Evolutionary conservation across 2,329 filamentous ascomycete species (phyloP).

Genomic region (Clonostachys rhizophaga): DNA sequence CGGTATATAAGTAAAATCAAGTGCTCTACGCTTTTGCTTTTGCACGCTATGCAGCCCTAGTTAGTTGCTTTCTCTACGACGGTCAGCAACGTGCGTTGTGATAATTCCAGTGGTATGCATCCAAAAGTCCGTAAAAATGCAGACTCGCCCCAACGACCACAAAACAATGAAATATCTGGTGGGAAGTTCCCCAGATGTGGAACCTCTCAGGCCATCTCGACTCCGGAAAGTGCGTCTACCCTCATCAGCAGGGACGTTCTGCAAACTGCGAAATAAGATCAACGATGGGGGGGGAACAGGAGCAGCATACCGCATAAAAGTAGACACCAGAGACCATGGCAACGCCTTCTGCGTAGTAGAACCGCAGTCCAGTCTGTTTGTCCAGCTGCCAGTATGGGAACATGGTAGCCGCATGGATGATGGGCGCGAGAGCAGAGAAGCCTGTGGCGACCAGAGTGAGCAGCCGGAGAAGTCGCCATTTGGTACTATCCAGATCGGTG

Average conservation of each 20-base stretch:
- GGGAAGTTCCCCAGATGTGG: slow-evolving; percentile 36
- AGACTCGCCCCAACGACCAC: slow-evolving; percentile 30
- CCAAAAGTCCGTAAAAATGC: slow-evolving; percentile 27
- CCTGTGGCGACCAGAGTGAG: slow-evolving; percentile 28
- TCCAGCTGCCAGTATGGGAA: slow-evolving; percentile 29
- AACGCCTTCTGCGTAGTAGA: slow-evolving; percentile 31
- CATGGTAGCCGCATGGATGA: slow-evolving; percentile 26
- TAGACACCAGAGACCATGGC: slow-evolving; percentile 26
- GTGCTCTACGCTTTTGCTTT: too few species aligned
- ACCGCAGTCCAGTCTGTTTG: slow-evolving; percentile 31
- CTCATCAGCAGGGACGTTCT: background rate
- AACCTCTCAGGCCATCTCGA: slow-evolving; percentile 29
- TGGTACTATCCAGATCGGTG: slow-evolving; percentile 22
- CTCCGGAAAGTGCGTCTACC: slow-evolving; percentile 34
- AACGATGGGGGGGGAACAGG: too few species aligned
- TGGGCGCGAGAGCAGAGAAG: slow-evolving; percentile 28
- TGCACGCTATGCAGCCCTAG: too few species aligned
- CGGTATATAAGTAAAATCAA: too few species aligned
- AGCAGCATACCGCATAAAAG: slow-evolving; percentile 27
- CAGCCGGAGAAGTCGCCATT: slow-evolving; percentile 26
- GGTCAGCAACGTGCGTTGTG: background rate
- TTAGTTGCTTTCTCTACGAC: too few species aligned
- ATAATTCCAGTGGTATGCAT: slow-evolving; percentile 13
- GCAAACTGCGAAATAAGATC: slow-evolving; percentile 1
- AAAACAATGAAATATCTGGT: slow-evolving; percentile 38